phyloP scores from a whole-genome alignment of 2,329 filamentous ascomycete genomes.

The Monilinia laxa region DNA sequence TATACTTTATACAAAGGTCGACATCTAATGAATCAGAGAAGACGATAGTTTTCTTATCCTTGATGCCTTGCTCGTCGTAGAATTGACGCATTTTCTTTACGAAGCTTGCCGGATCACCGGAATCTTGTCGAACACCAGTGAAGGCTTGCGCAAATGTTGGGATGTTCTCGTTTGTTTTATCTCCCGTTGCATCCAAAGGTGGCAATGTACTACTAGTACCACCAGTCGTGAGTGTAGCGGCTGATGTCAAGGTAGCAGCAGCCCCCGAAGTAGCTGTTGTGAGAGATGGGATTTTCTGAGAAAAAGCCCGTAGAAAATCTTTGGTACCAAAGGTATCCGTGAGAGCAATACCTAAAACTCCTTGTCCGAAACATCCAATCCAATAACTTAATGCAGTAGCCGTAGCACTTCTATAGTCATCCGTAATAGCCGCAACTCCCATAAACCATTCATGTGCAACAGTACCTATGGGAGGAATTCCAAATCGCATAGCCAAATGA shows the following conservation, averaged over 20 bases:
- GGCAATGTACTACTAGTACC: slow-evolving; percentile 5
- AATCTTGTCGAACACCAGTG: slow-evolving; percentile 68
- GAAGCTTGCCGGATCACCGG: slow-evolving; percentile 66
- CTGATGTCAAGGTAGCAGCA: slow-evolving; percentile 35
- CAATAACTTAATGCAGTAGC: slow-evolving; percentile 83
- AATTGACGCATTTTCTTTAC: slow-evolving; percentile 58
- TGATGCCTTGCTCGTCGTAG: slow-evolving; percentile 56
- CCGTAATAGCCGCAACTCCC: slow-evolving; percentile 88
- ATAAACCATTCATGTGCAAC: slow-evolving; percentile 99
- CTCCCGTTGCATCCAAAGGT: slow-evolving; percentile 45
- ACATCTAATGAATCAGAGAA: slow-evolving; percentile 96
- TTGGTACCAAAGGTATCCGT: slow-evolving; percentile 97
- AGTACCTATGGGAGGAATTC: slow-evolving; percentile 80
- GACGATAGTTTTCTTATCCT: slow-evolving; percentile 81
- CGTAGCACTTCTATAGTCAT: slow-evolving; percentile 81
- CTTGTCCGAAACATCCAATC: slow-evolving; percentile 86
- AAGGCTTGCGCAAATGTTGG: slow-evolving; percentile 63
- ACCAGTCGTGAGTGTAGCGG: slow-evolving; percentile 7
- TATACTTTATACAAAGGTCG: slow-evolving; percentile 87
- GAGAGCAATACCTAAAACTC: slow-evolving; percentile 79
- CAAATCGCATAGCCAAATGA: slow-evolving; percentile 92
- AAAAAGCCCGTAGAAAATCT: slow-evolving; percentile 83
- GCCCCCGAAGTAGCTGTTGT: slow-evolving; percentile 40
- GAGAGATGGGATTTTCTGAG: slow-evolving; percentile 55
- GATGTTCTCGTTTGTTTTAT: slow-evolving; percentile 44